Evolutionary conservation across 345 rosid species (phyloP).

Genomic region (Stellera chamaejasme): DNA sequence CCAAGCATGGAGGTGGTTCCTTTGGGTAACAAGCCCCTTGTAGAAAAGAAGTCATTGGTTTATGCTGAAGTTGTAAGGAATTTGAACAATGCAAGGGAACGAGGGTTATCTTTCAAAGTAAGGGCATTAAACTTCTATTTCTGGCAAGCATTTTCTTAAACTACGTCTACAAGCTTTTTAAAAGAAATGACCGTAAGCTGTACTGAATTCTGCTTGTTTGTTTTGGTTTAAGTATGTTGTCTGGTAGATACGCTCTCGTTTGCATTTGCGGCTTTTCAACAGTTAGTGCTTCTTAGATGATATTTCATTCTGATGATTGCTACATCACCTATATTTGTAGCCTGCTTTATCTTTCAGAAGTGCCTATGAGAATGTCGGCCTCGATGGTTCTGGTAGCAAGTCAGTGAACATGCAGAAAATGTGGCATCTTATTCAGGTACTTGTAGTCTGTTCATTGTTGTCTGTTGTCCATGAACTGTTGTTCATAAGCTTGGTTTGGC

Average conservation of each 20-base stretch:
- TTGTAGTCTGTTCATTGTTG: constrained; percentile 11
- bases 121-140: constrained; percentile 13
- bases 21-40: constrained; percentile 46
- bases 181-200: too few species aligned
- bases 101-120: constrained; percentile 74
- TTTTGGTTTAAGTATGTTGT: constrained; percentile 5
- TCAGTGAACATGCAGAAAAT: constrained; percentile 93
- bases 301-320: constrained; percentile 3
- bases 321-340: constrained; percentile 26
- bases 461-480: constrained; percentile 9
- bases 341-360: constrained; percentile 74
- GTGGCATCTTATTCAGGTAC: constrained; percentile 96
- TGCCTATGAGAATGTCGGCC: constrained; percentile 71
- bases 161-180: constrained; percentile 1
- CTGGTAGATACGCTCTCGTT: constrained; percentile 6
- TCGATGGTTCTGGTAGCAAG: constrained; percentile 70
- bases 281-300: too few species aligned
- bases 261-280: background rate
- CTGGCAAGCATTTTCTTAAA: background rate
- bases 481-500: constrained; percentile 21
- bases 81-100: constrained; percentile 74
- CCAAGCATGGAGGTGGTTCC: constrained; percentile 57
- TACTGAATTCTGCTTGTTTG: background rate
- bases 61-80: constrained; percentile 80
- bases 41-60: constrained; percentile 69